Base-by-base conservation (phyloP, 1,284 basidiomycete species). In the Naganishia cerealis region DNA sequence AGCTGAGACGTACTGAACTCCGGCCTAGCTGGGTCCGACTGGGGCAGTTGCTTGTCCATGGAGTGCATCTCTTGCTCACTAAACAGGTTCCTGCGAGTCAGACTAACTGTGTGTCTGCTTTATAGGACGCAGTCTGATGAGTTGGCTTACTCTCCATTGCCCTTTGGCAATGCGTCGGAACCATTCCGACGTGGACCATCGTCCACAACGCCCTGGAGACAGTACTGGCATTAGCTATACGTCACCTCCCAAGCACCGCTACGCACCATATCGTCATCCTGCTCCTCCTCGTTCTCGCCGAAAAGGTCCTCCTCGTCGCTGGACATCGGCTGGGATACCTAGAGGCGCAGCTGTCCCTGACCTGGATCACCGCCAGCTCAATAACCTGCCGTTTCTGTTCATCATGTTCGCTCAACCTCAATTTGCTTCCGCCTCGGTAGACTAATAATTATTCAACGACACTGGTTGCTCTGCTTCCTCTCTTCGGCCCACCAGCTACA, bases 151-250 rank as follows among this genome's bases (percentile, higher is more conserved):
- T 50, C 21, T 50, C 13, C 46, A 24, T 50, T 24, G 21, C 21
- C 46, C 46, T 38, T 39, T 26, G 29, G 15, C 16, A n/a, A 36
- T n/a, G 16, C n/a, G 3, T n/a, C 33, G 29, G 59, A 7, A 36
- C 33, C 12, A 33, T 33, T 33, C 9, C 29, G 7, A 18, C 36
- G 33, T 24, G 16, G 39, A 36, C 55, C 18, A 18, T 29, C 63
- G 63, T 16, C 33, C 9, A 18, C 16, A 38, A 33, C 36, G 10
- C 43, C 36, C 43, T 66, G 18, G 8, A 42, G 53, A 50, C 54
- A 73, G 16, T 75, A 72, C 15, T 75, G 71, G 58, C 75, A 72
- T 61, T 73, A 73, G 43, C 73, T 9, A 63, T 62, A 9, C 21
- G 68, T 70, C 29, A 71, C 71, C 52, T 72, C 72, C 15, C 68